A percentile compares a stretch with the other conserved stretches of the same genome.
These are phyloP conservation scores for Hypholoma sublateritium DNA, from an alignment of 768 basidiomycete genomes.

Conservation along the genomic window DNA sequence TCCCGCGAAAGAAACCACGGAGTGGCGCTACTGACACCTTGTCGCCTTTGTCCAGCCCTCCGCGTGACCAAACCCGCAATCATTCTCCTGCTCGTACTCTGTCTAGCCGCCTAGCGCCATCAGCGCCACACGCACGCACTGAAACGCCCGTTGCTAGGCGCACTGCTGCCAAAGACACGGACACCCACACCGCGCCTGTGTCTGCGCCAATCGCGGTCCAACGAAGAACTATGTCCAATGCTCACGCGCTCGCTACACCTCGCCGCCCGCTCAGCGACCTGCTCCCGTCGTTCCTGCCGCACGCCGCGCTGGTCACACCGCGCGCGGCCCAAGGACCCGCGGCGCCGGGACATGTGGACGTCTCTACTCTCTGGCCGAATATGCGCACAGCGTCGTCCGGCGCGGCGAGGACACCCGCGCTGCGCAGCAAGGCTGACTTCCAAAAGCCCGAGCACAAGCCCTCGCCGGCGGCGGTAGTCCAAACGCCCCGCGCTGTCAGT, in stretches of 20 bases:
- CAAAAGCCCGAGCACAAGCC: not conserved
- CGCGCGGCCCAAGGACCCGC: not conserved
- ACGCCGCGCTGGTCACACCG: not conserved
- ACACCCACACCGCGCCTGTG: not conserved
- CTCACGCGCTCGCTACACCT: not conserved
- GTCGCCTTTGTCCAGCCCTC: not conserved
- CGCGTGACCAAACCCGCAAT: not conserved
- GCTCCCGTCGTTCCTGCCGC: constrained; percentile 2
- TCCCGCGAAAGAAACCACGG: constrained; percentile 9
- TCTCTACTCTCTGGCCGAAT: not conserved
- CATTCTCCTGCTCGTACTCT: no score
- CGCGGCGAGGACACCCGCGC: not conserved
- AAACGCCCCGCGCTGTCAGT: not conserved
- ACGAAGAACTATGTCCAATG: not conserved
- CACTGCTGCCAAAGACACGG: no score
- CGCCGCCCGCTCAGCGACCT: not conserved
- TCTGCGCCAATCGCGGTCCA: not conserved
- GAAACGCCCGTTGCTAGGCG: no score
- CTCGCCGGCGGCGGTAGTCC: not conserved
- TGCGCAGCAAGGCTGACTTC: not conserved
- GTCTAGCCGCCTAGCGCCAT: no score
- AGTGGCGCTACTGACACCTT: not conserved
- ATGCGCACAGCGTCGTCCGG: not conserved
- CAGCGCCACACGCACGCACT: no score
- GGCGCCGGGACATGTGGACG: not conserved